Percentiles rank a stretch among this genome's conserved stretches.
These are phyloP conservation scores for Alloascoidea hylecoeti DNA, from an alignment of 805 yeast species.

Conservation along the genomic window DNA sequence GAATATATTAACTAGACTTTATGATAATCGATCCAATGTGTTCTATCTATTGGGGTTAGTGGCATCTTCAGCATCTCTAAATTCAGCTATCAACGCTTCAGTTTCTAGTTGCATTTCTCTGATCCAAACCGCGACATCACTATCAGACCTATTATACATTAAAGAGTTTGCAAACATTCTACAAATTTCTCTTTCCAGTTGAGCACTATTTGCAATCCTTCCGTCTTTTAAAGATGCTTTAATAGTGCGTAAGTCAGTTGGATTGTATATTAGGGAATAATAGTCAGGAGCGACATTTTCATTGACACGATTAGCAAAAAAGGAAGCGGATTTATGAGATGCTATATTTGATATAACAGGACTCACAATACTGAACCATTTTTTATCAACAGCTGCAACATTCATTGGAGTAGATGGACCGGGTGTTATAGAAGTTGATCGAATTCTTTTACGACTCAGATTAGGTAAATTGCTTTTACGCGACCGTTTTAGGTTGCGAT, in stretches of 20 bases:
- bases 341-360: slow-evolving; percentile 52
- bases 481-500: slow-evolving; percentile 3
- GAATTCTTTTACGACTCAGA: slow-evolving; percentile 5
- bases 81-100: slow-evolving; percentile 30
- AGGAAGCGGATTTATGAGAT: slow-evolving; percentile 60
- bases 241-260: slow-evolving; percentile 57
- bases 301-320: slow-evolving; percentile 58
- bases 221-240: slow-evolving; percentile 43
- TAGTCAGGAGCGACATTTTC: slow-evolving; percentile 59
- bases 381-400: slow-evolving; percentile 23
- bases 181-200: slow-evolving; percentile 54
- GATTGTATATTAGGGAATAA: slow-evolving; percentile 41
- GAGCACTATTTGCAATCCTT: slow-evolving; percentile 29
- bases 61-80: slow-evolving; percentile 36
- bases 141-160: slow-evolving; percentile 61
- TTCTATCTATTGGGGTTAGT: too few species aligned
- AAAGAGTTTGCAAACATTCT: slow-evolving; percentile 76
- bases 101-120: slow-evolving; percentile 61
- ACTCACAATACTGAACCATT: slow-evolving; percentile 46
- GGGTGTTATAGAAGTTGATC: slow-evolving; percentile 8
- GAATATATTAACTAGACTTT: too few species aligned
- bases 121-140: slow-evolving; percentile 48
- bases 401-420: slow-evolving; percentile 6
- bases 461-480: slow-evolving; percentile 3
- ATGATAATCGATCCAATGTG: too few species aligned